Base-by-base conservation (phyloP, 2,329 filamentous ascomycete genomes). In the Arthrobotrys megalospora region DNA sequence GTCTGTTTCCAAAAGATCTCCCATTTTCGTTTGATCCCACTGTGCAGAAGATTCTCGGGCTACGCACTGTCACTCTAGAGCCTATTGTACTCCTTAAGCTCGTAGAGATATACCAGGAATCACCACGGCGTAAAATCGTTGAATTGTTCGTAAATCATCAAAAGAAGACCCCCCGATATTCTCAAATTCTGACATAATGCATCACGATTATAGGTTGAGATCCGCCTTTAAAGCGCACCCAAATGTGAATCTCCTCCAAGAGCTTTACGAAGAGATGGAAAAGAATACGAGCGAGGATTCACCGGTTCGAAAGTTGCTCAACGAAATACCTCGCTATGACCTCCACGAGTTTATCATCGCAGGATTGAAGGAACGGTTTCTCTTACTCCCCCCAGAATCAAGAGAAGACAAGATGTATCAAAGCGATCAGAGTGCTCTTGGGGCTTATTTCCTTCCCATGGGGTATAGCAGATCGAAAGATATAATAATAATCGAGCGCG, bases 261-360 rank as follows among this genome's bases (percentile, higher is more conserved):
- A 78, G 50, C 24, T 78, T 3, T 64, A 70, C n/a, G 4, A 16
- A 21, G 34, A 36, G 1, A 6, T 64, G 21, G 28, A 16, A 6
- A 10, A 11, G 11, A 55, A 32, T 10, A 38, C 14, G 6, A 11
- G 45, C n/a, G 34, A 60, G 1, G 43, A 50, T 7, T 41, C 28
- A 7, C 21, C 19, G 6, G 34, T 21, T 10, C 62, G 38, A 7
- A 16, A 14, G 0, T 16, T 62, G 1, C 34, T 78, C 8, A 8
- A 14, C 16, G 19, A 21, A 11, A 53, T 67, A 4, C 41, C 68
- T 0, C 24, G 38, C 6, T 50, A 71, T 21, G 45, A 34, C 6
- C 21, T 72, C 10, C 67, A 72, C 14, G 53, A 64, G 32, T 53
- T 50, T n/a, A 78, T 78, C 14, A 53, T 78, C 28, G 34, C 38